These are phyloP conservation scores for Geranium rotundifolium DNA, from an alignment of 345 rosid species.

Conservation along the genomic window DNA sequence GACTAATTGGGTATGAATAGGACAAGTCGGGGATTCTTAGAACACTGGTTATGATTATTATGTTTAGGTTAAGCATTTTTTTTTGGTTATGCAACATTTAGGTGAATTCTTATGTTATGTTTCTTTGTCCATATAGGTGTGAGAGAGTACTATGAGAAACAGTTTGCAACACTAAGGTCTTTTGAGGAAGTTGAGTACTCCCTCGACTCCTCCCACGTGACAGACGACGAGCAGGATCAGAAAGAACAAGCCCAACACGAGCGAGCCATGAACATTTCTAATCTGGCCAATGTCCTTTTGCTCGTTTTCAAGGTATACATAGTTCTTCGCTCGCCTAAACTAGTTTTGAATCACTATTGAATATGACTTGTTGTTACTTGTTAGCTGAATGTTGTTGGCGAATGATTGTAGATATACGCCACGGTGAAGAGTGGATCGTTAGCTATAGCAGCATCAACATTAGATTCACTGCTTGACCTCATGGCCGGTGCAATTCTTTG, in stretches of 20 bases:
- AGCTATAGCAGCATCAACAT: slow-evolving; percentile 10
- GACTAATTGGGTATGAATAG: no score
- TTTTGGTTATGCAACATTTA: no score
- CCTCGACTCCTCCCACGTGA: slow-evolving; percentile 1
- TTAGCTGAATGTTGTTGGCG: no score
- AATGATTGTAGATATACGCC: slow-evolving; percentile 11
- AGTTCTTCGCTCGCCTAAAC: no score
- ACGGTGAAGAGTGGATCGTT: slow-evolving; percentile 10
- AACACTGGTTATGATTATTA: no score
- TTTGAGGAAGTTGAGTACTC: slow-evolving; percentile 23
- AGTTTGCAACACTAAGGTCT: slow-evolving; percentile 21
- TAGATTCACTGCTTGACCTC: slow-evolving; percentile 12
- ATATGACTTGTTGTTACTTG: no score
- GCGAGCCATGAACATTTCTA: slow-evolving; percentile 23
- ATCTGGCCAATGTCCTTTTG: slow-evolving; percentile 15
- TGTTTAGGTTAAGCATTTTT: no score
- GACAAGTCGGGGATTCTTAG: no score
- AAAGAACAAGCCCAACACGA: slow-evolving; percentile 13
- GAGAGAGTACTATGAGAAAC: slow-evolving; percentile 30
- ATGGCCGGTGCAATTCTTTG: slow-evolving; percentile 12
- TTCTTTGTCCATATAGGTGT: slow-evolving; percentile 12
- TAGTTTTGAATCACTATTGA: no score
- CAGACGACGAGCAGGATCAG: slow-evolving; percentile 9
- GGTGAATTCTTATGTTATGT: background rate
- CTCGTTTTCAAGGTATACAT: slow-evolving; percentile 15